Conservation (phyloP, 306 rosid species). For the Rosa lucieae region DNA sequence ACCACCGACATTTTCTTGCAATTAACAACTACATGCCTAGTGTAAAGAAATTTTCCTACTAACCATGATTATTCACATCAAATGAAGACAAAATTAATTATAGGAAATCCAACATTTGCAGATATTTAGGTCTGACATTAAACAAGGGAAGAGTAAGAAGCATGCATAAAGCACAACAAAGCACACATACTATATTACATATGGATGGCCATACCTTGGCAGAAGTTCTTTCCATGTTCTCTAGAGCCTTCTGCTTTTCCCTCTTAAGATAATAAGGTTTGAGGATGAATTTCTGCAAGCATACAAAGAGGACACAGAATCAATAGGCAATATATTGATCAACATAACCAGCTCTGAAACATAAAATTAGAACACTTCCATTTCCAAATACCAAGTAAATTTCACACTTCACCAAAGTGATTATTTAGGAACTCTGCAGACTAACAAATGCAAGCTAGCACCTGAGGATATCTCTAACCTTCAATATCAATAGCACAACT, state of each 20-base stretch:
- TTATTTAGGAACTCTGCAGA: neutral
- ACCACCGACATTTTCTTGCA: neutral
- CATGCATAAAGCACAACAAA: slow-evolving; percentile 6
- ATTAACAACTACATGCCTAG: neutral
- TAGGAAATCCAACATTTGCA: neutral
- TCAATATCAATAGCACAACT: neutral
- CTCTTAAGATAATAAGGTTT: slow-evolving; percentile 80
- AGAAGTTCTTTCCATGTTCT: slow-evolving; percentile 67
- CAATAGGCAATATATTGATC: neutral
- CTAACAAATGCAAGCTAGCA: neutral
- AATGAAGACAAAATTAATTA: neutral
- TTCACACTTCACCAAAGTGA: neutral
- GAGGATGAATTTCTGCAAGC: slow-evolving; percentile 65
- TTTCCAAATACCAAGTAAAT: neutral
- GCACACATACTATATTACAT: neutral
- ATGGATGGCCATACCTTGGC: slow-evolving; percentile 53
- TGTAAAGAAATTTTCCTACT: neutral
- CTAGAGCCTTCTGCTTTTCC: slow-evolving; percentile 75
- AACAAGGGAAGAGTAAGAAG: neutral
- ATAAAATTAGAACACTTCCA: neutral
- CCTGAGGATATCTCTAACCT: neutral
- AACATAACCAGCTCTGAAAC: neutral
- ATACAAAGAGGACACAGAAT: slow-evolving; percentile 20
- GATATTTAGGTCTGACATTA: neutral
- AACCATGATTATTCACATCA: neutral